These are phyloP conservation scores for Fusarium sp. DNA, from an alignment of 2,329 filamentous ascomycete genomes.

Conservation along the genomic window DNA sequence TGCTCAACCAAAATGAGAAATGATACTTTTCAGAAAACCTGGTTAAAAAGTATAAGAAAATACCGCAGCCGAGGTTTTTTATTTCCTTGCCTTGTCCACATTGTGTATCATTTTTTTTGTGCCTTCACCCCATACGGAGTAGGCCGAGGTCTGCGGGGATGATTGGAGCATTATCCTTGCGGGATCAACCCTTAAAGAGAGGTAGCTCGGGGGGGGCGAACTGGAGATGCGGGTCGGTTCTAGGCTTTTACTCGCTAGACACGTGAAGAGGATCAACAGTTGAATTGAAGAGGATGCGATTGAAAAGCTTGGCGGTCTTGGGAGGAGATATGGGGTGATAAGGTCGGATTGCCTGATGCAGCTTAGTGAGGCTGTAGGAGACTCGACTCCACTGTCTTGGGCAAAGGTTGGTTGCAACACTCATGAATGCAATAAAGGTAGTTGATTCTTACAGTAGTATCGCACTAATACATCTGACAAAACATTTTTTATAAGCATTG, in stretches of 20 bases:
- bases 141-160: constrained; percentile 10
- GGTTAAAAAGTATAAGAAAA: constrained; percentile 5
- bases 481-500: neutral
- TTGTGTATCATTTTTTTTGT: constrained; percentile 9
- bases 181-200: neutral
- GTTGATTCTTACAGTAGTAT: neutral
- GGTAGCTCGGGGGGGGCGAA: neutral
- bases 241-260: neutral
- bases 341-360: neutral
- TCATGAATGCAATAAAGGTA: neutral
- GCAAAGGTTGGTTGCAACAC: neutral
- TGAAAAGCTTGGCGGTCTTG: neutral
- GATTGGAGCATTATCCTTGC: constrained; percentile 1
- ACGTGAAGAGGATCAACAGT: neutral
- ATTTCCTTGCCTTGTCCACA: neutral
- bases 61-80: constrained; percentile 18
- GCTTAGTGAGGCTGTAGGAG: neutral
- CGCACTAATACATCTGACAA: neutral
- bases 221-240: neutral
- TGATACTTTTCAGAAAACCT: neutral
- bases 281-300: neutral
- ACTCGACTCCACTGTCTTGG: neutral
- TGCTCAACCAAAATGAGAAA: neutral
- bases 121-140: constrained; percentile 10
- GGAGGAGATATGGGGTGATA: neutral